These are phyloP conservation scores for Cicer chorassanicum DNA, from an alignment of 306 rosid species.

Conservation along the genomic window DNA sequence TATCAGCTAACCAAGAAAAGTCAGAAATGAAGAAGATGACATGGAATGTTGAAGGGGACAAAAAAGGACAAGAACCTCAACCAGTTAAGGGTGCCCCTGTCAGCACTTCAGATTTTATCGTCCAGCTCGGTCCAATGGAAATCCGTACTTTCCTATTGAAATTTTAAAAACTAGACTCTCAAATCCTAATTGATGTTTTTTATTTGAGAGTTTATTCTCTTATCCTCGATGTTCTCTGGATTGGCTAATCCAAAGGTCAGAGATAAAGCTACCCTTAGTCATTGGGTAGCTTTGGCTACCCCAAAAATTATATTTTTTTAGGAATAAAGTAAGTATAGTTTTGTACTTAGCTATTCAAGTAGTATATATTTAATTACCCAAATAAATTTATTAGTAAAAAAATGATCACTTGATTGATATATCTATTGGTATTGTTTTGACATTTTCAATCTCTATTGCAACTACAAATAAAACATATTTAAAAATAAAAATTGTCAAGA, in stretches of 20 bases:
- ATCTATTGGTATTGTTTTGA: not conserved
- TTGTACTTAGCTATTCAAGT: too few relatives aligned
- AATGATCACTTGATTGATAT: not conserved
- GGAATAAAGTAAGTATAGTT: too few relatives aligned
- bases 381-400: not conserved
- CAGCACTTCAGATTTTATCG: conserved; percentile 48
- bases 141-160: conserved; percentile 71
- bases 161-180: conserved; percentile 36
- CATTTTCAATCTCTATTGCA: too few relatives aligned
- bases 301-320: too few relatives aligned
- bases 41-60: conserved; percentile 70
- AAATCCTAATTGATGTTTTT: conserved; percentile 17
- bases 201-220: not conserved
- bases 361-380: too few relatives aligned
- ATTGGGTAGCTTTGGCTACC: too few relatives aligned
- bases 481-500: too few relatives aligned
- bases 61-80: conserved; percentile 34
- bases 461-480: too few relatives aligned
- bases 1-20: conserved; percentile 81
- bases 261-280: too few relatives aligned
- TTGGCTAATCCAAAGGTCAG: too few relatives aligned
- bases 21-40: conserved; percentile 60
- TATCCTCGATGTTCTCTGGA: too few relatives aligned
- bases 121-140: conserved; percentile 91
- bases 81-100: conserved; percentile 59